Evolutionary conservation across 768 basidiomycete genomes (phyloP), one percentile per base, ranked within the genome.

Genomic region (Pulveroboletus sp.): DNA sequence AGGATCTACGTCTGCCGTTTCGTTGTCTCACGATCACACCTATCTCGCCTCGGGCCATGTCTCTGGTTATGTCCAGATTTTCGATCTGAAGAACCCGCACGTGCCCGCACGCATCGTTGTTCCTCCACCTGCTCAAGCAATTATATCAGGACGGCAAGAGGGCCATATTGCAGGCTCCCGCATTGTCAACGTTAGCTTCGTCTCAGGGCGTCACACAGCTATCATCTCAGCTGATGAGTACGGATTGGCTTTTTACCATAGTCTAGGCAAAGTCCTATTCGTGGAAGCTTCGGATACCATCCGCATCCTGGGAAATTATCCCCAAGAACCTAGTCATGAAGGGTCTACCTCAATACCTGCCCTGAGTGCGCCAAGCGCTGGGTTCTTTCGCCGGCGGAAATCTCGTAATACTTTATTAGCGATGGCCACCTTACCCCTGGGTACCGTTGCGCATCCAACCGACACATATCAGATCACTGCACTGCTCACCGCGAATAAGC

Each of bases 211-310:
- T 36, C 95, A 96, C 59, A 98, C 96, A 2, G 93, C 92, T 5
- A 78, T 98, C 43, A 82, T 97, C 36, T 86, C 86, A 5, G 89
- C 91, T 3, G 96, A 98, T 64, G 89, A 95, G 50, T 71, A 78
- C 57, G 96, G 96, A 0, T 76, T 97, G 8, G 90, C 93, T 0
- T 99, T 99, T 69, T 96, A 91, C 64, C 94, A 97, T 69, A 89
- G 87, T 47, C 73, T 99, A 5, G 93, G 96, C 26, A 94, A 91
- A 66, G 85, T 98, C 10, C 75, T 98, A 12, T 96, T 96, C 57
- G 86, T 99, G 6, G 94, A 97, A 40, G 93, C 94, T 11, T 84
- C 89, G 14, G 96, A 99, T 65, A 91, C 90, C 31, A 77, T 98
- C 39, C 85, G 96, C 15, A 90, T 99, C 46, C 76, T 98, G 2